A percentile compares a stretch with the other conserved stretches of the same genome.
Evolutionary conservation across 306 rosid genomes (phyloP).

Genomic region (Casuarina equisetifolia): DNA sequence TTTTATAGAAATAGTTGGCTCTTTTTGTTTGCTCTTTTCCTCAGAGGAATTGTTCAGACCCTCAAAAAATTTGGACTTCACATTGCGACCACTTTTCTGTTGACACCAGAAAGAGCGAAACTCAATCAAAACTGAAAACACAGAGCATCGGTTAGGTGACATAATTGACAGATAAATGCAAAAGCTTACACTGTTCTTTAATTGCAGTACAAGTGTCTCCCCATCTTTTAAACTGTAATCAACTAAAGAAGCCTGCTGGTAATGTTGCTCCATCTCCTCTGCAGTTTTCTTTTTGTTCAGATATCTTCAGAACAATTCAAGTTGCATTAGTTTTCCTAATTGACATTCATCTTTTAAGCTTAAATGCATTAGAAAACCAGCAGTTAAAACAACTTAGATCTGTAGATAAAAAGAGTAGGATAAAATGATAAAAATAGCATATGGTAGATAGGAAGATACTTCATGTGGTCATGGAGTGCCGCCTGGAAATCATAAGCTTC

Average conservation of each 20-base stretch:
- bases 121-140: constrained; percentile 5
- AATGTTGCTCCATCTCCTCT: constrained; percentile 93
- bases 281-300: constrained; percentile 93
- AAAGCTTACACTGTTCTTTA: constrained; percentile 64
- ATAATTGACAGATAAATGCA: constrained; percentile 19
- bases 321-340: constrained; percentile 14
- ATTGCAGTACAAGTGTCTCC: constrained; percentile 80
- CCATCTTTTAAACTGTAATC: constrained; percentile 98
- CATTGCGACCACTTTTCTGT: constrained; percentile 59
- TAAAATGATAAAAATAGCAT: constrained; percentile 23
- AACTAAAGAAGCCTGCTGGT: constrained; percentile 73
- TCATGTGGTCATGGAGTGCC: constrained; percentile 93
- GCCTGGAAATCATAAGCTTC: constrained; percentile 99
- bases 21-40: constrained; percentile 59
- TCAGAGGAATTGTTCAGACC: constrained; percentile 48
- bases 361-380: background rate
- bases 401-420: constrained; percentile 12
- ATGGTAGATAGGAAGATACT: constrained; percentile 50
- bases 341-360: constrained; percentile 18
- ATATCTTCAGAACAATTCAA: constrained; percentile 50
- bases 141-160: background rate
- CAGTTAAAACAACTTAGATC: constrained; percentile 15
- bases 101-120: constrained; percentile 20
- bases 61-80: constrained; percentile 66
- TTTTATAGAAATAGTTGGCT: constrained; percentile 48